Base-by-base conservation (phyloP, 2,329 filamentous ascomycete genomes). In the Ilyonectria sp. region DNA sequence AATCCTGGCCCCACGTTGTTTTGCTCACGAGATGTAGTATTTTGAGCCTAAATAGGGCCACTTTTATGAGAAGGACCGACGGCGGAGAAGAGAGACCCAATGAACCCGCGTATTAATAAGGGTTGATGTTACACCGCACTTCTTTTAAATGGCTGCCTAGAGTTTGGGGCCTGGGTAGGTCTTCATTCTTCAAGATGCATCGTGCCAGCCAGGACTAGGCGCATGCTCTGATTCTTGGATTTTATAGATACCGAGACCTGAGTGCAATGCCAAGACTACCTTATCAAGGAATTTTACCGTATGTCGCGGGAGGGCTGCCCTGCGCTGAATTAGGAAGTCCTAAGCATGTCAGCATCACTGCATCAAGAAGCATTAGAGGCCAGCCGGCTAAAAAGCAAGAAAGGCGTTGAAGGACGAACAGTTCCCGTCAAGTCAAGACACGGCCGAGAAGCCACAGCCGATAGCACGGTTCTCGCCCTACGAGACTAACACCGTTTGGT, bases 1-100 rank as follows among this genome's bases (percentile, higher is more conserved):
- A 29, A 17, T 37, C 59, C 19, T 13, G 17, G n/a, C 40, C 37
- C 37, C 29, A 43, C 29, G 26, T 47, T 53, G 29, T 23, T 17
- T 17, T 29, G 49, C 56, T 65, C 56, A 43, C 56, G 56, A 40
- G 56, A 65, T 65, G 49, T 26, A 7, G 50, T 55, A 17, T 26
- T 35, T 33, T 65, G 40, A 55, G 37, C 37, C 40, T 37, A 29
- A 40, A 31, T 17, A 65, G 56, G 47, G 23, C 50, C 43, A 60
- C 50, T 21, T 65, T 56, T 55, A 55, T 43, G 17, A 55, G 26
- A 65, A 59, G 49, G 56, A 55, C 49, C 60, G 53, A 65, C 23
- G 17, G 31, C 37, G 62, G 40, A 49, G 31, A 60, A 21, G 37
- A 40, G 13, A 26, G 23, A 23, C 7, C 21, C 40, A n/a, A 35